Evolutionary conservation across 352 stramenopile genomes (phyloP), one percentile per base, ranked within the genome.

Genomic region (Globisporangium abappressorium): DNA sequence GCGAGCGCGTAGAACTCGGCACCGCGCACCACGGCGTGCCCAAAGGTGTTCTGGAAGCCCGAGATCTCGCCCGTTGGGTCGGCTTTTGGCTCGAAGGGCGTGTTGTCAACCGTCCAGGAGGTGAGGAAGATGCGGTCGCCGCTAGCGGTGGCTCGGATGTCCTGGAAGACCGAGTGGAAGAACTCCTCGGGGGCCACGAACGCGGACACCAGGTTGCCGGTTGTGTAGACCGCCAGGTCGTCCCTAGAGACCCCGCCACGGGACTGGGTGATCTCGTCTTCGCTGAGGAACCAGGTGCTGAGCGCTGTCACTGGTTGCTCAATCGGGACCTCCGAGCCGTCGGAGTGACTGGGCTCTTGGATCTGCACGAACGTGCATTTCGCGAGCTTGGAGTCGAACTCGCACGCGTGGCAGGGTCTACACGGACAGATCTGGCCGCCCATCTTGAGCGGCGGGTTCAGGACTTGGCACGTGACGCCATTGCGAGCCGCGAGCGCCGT

Each of bases 401-500:
- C 64, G 60, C 79, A 87, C 20, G 68, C 54, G 57, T 79, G 70
- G 62, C 76, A 82, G 6, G 79, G 76, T 26, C 38, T 26, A 57
- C 79, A 86, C 5, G 80, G 57, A 65, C 76, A 86, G 14, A 63
- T 22, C 14, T 65, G 46, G 15, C 57, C 68, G 43, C 75, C 43
- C 26, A 76, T 74, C 14, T 56, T 57, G 46, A 69, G 69, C 1
- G 68, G 24, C 15, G 59, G 71, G 12, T 58, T 24, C 15, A 68
- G 58, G 0, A 20, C 51, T 26, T 65, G 47, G 43, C 69, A 74
- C 5, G 47, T 53, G 28, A 57, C 22, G 12, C 64, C 55, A 34
- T 64, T 33, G 26, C 64, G 58, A 11, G 36, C 24, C n/a, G 24
- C 20, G 5, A 22, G 14, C 15, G 15, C 28, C 20, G 11, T 12